Evolutionary conservation across 805 yeast genomes (phyloP), one percentile per base, ranked within the genome.

Genomic region (Saccharomycopsis capsularis): DNA sequence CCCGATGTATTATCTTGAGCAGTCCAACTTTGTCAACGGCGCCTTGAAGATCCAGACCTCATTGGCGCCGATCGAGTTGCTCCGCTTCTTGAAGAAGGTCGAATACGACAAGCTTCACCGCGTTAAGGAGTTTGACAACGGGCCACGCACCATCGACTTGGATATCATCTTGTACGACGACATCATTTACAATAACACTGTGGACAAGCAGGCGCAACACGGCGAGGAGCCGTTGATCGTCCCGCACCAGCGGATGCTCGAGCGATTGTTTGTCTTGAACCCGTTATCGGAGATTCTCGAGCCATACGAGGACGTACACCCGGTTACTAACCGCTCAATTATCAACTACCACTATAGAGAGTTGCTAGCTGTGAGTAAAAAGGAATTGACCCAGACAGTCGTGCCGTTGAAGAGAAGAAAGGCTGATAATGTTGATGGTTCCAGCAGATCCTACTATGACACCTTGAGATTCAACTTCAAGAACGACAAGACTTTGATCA

Each of bases 1-100:
- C 57, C 98, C 99, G 36, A 91, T 93, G 98, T 93, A 89, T 63
- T 79, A 74, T 54, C 64, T 73, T 32, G 85, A 88, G 48, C 99
- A 93, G 65, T 74, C 79, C 2, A 81, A 79, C 57, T 93, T 93
- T 60, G 68, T 81, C 57, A 93, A 93, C 63, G 98, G 97, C 2
- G 95, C 81, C 3, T 60, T 87, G 15, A 77, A 82, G 55, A 69
- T 85, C 15, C 51, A 65, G n/a, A 90, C 96, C 0, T 55, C 55
- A 0, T 68, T 82, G 18, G 55, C 69, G 2, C 98, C 99, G 1
- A 69, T 71, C 30, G 81, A 78, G 0, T 66, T 93, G 15, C 67
- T 93, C 29, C 61, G 62, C 19, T 65, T 71, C 6, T 64, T 90
- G 50, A 91, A 93, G 60, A 68, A 74, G 23, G 83, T 93, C 40